Percentiles rank a stretch among this genome's conserved stretches.
These are phyloP conservation scores for Astragalus membranaceus DNA, from an alignment of 306 rosid genomes.

Conservation along the genomic window DNA sequence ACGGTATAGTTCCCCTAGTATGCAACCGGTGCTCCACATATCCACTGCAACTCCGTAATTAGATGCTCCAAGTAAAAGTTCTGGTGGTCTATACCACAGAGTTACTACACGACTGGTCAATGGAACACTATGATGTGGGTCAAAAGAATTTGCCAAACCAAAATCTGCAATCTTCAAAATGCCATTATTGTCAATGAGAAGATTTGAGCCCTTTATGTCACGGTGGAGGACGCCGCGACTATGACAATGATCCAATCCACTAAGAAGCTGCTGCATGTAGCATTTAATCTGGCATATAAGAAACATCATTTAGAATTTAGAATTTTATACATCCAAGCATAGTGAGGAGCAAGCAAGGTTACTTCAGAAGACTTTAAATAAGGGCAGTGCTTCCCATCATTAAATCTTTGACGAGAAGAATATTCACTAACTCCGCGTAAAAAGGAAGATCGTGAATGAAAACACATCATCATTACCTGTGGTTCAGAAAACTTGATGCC, in stretches of 20 bases:
- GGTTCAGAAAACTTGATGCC: conserved; percentile 72
- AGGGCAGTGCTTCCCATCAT: not conserved
- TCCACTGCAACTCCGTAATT: conserved; percentile 88
- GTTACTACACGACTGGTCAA: conserved; percentile 94
- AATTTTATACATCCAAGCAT: conserved; percentile 16
- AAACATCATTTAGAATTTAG: not conserved
- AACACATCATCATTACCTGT: conserved; percentile 48
- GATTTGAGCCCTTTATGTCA: conserved; percentile 98
- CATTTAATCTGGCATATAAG: conserved; percentile 60
- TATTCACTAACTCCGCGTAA: not conserved
- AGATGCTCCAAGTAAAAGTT: conserved; percentile 89
- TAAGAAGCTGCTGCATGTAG: conserved; percentile 88
- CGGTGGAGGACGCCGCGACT: conserved; percentile 87
- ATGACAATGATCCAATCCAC: conserved; percentile 87
- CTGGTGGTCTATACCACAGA: conserved; percentile 97
- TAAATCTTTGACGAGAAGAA: not conserved
- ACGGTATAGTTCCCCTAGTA: conserved; percentile 79
- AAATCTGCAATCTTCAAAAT: conserved; percentile 90
- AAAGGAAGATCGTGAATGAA: conserved; percentile 5
- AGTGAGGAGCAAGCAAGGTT: not conserved
- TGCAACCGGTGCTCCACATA: conserved; percentile 94
- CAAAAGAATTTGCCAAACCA: conserved; percentile 77
- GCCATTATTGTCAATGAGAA: conserved; percentile 73
- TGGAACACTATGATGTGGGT: conserved; percentile 56
- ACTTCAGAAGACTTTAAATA: conserved; percentile 5